These are phyloP conservation scores for Sugiyamaella pinicola DNA, from an alignment of 1,139 yeast genomes.

Conservation along the genomic window DNA sequence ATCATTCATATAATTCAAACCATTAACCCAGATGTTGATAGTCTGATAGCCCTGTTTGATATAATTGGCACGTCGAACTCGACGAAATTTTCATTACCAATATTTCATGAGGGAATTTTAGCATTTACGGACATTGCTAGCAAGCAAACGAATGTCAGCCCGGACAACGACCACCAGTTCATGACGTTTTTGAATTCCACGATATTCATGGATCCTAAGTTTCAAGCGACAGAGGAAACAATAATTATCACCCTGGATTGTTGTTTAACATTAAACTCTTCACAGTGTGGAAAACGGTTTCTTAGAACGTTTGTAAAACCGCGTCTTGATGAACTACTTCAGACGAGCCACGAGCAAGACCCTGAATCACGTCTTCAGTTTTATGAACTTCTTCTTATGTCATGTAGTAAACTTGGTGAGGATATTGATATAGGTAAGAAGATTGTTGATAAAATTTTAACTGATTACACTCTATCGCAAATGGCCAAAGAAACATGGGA, in stretches of 20 bases:
- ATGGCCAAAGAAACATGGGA: slow-evolving; percentile 43
- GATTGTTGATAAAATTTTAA: slow-evolving; percentile 26
- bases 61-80: slow-evolving; percentile 4
- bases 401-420: slow-evolving; percentile 33
- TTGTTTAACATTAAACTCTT: slow-evolving; percentile 27
- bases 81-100: slow-evolving; percentile 10
- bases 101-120: slow-evolving; percentile 22
- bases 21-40: slow-evolving; percentile 23
- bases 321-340: slow-evolving; percentile 14
- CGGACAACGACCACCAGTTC: slow-evolving; percentile 9
- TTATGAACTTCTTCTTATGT: slow-evolving; percentile 36
- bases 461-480: slow-evolving; percentile 19
- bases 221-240: slow-evolving; percentile 24
- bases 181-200: slow-evolving; percentile 20
- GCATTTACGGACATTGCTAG: slow-evolving; percentile 19
- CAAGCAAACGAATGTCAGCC: not conserved
- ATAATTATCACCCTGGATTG: slow-evolving; percentile 31
- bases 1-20: slow-evolving; percentile 18
- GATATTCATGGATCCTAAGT: slow-evolving; percentile 17
- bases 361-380: slow-evolving; percentile 28
- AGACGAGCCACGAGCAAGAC: not conserved
- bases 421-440: slow-evolving; percentile 28
- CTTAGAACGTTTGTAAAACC: slow-evolving; percentile 27
- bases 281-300: slow-evolving; percentile 24
- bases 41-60: slow-evolving; percentile 19